phyloP scores from a whole-genome alignment of 2,329 filamentous ascomycete genomes.

The Juglanconis sp. region DNA sequence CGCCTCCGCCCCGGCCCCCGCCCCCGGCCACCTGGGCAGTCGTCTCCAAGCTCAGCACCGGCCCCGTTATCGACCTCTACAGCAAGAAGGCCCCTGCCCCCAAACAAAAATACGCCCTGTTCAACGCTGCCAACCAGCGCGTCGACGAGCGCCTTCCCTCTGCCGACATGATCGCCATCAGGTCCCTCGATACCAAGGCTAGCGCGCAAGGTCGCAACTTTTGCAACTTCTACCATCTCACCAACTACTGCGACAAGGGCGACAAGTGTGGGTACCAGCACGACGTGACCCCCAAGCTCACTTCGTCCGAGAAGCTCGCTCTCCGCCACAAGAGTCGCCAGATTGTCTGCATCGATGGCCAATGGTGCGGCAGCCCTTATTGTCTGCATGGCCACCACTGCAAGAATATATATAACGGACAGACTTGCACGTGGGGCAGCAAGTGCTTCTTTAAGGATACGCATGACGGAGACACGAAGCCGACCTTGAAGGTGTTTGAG shows the following conservation, averaged over 20 bases:
- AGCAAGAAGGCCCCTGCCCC: slow-evolving; percentile 3
- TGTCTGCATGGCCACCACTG: slow-evolving; percentile 18
- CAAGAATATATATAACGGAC: slow-evolving; percentile 14
- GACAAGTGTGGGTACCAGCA: slow-evolving; percentile 13
- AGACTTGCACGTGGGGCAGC: slow-evolving; percentile 4
- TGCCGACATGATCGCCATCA: neutral
- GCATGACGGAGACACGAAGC: slow-evolving; percentile 8
- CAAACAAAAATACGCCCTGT: slow-evolving; percentile 12
- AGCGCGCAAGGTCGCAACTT: slow-evolving; percentile 15
- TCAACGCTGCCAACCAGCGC: slow-evolving; percentile 15
- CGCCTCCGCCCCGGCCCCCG: no score
- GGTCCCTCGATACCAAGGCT: slow-evolving; percentile 13
- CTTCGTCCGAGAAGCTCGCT: slow-evolving; percentile 9
- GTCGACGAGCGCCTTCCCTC: slow-evolving; percentile 15
- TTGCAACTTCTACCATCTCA: slow-evolving; percentile 17
- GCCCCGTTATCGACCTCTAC: slow-evolving; percentile 15
- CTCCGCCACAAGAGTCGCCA: slow-evolving; percentile 19
- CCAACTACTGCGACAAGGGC: slow-evolving; percentile 8
- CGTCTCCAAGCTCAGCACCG: slow-evolving; percentile 11
- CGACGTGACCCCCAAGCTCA: slow-evolving; percentile 1
- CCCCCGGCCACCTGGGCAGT: slow-evolving; percentile 7
- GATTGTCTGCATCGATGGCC: slow-evolving; percentile 6
- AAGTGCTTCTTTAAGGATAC: slow-evolving; percentile 17
- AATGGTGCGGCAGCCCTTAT: slow-evolving; percentile 10
- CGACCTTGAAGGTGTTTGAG: slow-evolving; percentile 10